Conservation (phyloP, 257 asterid species). For the Solanum ossicruentum region DNA sequence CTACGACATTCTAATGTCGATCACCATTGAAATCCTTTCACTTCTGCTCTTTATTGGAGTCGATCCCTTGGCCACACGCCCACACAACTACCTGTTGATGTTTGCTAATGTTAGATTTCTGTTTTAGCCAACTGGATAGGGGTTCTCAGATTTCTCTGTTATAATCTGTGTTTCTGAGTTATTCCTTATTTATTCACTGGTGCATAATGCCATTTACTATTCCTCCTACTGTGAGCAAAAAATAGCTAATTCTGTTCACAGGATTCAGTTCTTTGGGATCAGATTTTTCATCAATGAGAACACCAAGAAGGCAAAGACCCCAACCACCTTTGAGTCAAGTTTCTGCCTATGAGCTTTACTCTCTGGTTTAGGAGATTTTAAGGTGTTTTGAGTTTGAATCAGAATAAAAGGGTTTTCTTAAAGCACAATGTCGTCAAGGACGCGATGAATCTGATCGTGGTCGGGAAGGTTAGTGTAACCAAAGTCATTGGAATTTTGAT, state of each 20-base stretch:
- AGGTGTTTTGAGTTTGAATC: neutral
- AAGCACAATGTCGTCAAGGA: neutral
- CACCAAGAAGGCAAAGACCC: constrained; percentile 50
- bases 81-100: neutral
- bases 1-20: neutral
- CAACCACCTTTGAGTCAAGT: constrained; percentile 24
- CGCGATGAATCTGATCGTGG: neutral
- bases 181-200: neutral
- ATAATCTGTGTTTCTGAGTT: neutral
- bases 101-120: neutral
- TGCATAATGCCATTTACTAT: neutral
- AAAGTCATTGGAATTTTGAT: too few species aligned
- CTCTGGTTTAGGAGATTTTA: constrained; percentile 30
- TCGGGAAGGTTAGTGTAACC: too few species aligned
- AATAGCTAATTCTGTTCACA: constrained; percentile 29
- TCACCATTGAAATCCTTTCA: neutral
- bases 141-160: neutral
- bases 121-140: neutral
- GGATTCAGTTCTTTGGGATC: constrained; percentile 23
- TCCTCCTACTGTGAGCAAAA: constrained; percentile 64
- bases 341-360: constrained; percentile 32
- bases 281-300: constrained; percentile 30
- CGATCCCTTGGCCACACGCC: neutral
- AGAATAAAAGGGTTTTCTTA: neutral
- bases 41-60: neutral